A percentile compares a stretch with the other conserved stretches of the same genome.
phyloP scores from a whole-genome alignment of 192 early-diverging fungal genomes.

The Funneliformis mosseae region DNA sequence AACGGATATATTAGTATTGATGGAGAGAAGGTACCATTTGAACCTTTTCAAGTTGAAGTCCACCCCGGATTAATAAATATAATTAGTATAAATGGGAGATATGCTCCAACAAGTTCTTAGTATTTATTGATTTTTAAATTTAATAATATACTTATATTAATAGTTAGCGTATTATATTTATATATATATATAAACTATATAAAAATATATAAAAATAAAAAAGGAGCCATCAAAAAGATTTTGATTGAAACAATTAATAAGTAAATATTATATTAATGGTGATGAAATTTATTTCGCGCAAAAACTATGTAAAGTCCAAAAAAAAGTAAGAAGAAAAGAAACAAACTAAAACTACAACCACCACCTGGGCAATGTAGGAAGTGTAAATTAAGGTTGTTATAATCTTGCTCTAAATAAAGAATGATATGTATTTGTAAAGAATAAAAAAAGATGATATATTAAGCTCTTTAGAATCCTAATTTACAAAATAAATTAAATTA shows the following conservation, averaged over 20 bases:
- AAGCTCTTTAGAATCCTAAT: background rate
- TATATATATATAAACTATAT: no score
- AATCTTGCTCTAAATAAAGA: background rate
- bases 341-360: background rate
- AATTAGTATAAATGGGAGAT: constrained; percentile 47
- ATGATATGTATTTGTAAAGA: background rate
- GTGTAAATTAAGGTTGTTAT: background rate
- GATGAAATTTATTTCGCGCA: no score
- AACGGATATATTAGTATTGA: constrained; percentile 56
- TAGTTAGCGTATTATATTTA: no score
- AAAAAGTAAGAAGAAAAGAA: background rate
- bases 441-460: background rate
- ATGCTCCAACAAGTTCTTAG: background rate
- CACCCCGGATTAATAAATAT: constrained; percentile 49
- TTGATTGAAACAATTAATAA: no score
- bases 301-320: no score
- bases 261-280: no score
- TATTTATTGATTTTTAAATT: no score
- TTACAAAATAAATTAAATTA: no score
- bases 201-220: no score
- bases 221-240: no score
- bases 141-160: no score
- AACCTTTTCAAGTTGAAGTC: constrained; percentile 62
- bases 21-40: constrained; percentile 54
- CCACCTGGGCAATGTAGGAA: background rate